Evolutionary conservation across 2,329 filamentous ascomycete genomes (phyloP), one percentile per base, ranked within the genome.

Genomic region (Coniochaeta sp.): DNA sequence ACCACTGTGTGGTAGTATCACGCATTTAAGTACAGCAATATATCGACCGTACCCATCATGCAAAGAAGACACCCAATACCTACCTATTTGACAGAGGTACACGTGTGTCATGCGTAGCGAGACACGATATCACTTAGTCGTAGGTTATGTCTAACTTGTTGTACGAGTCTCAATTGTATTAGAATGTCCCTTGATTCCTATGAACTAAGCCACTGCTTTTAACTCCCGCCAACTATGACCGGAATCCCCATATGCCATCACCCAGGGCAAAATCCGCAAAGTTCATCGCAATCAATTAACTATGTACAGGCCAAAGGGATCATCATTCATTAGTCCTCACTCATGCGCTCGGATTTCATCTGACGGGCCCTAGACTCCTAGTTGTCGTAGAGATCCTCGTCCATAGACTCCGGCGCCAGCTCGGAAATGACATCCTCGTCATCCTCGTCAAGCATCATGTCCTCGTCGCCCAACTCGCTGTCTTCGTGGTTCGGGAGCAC

Each of bases 401-500:
- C 85, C 80, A 85, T 85, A 60, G 80, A 77, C 68, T 87, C 81
- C 17, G 80, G 76, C 56, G 79, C 77, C 63, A 87, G 70, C 69
- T 96, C 91, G 14, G 89, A 88, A 19, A 89, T 76, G 0, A 88
- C 89, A 68, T 91, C 88, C 2, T 88, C 86, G 12, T 91, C 89
- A 36, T 82, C 78, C 62, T 92, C 88, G 44, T 71, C 69, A 57
- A 88, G 77, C 86, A 91, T 88, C 55, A 91, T 88, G 14, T 83
- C 81, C 62, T 91, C 89, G 8, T 88, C 86, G 24, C 81, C 82
- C 42, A 72, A 69, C 60, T 82, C 82, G 65, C 82, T 86, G 50
- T 87, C 85, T 0, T 70, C 65, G 72, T 98, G 95, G 73, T 99
- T 98, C 7, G 92, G 81, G 26, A 95, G 70, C 1, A 99, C 91